Evolutionary conservation across 176 grass and related monocot genomes (phyloP).

Genomic region (Hordeum marinum): DNA sequence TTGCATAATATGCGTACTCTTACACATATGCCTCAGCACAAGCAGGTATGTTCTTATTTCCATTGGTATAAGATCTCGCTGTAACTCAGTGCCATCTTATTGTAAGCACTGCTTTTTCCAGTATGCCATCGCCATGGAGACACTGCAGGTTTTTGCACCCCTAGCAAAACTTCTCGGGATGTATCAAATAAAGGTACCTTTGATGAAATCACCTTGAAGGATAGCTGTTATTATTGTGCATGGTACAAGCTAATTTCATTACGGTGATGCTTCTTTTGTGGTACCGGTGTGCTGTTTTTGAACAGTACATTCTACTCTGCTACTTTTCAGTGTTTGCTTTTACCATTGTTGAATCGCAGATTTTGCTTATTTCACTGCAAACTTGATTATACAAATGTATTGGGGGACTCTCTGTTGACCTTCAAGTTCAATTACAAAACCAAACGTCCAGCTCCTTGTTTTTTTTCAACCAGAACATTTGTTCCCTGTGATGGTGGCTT

Average conservation of each 20-base stretch:
- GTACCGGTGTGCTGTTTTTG: slow-evolving; percentile 1
- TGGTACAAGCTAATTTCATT: slow-evolving; percentile 41
- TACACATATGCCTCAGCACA: slow-evolving; percentile 92
- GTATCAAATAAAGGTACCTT: slow-evolving; percentile 92
- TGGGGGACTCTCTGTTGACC: neutral
- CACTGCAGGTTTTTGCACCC: slow-evolving; percentile 92
- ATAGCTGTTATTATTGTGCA: slow-evolving; percentile 31
- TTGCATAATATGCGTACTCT: slow-evolving; percentile 99
- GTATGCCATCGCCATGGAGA: slow-evolving; percentile 79
- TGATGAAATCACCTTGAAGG: neutral
- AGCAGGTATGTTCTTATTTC: slow-evolving; percentile 63
- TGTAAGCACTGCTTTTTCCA: slow-evolving; percentile 36
- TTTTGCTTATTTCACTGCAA: neutral
- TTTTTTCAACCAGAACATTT: neutral
- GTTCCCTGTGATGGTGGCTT: neutral
- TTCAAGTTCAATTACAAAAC: neutral
- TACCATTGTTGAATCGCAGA: neutral
- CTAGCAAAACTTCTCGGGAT: slow-evolving; percentile 97
- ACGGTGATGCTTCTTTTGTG: slow-evolving; percentile 11
- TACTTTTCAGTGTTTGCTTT: neutral
- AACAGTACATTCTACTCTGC: neutral
- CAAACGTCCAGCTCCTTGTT: neutral
- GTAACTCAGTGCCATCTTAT: slow-evolving; percentile 9
- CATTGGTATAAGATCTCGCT: neutral
- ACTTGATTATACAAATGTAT: neutral